phyloP scores from a whole-genome alignment of 768 basidiomycete genomes.

The Dacryopinax spathularia region DNA sequence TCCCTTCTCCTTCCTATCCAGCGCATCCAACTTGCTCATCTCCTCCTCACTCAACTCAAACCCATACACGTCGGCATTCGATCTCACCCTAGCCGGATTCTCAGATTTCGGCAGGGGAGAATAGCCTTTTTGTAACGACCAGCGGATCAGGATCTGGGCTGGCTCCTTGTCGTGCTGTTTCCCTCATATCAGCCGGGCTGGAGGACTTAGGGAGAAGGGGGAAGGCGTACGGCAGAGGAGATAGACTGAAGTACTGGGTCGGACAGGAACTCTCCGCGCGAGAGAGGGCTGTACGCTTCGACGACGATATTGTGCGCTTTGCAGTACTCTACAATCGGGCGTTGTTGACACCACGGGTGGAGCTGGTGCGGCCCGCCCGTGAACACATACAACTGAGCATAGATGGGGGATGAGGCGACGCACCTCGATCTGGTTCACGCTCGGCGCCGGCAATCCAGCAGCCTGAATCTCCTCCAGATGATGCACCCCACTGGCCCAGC shows the following conservation, averaged over 20 bases:
- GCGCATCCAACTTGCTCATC: constrained; percentile 22
- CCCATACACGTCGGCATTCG: constrained; percentile 30
- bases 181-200: background rate
- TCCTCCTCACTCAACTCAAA: constrained; percentile 27
- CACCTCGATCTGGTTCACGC: constrained; percentile 78
- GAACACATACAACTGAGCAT: background rate
- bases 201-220: background rate
- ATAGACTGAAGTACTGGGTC: background rate
- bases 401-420: no score
- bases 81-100: constrained; percentile 23
- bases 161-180: constrained; percentile 43
- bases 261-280: background rate
- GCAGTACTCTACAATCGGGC: constrained; percentile 14
- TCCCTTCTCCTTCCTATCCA: constrained; percentile 55
- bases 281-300: constrained; percentile 7
- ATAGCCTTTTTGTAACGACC: constrained; percentile 77
- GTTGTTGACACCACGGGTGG: constrained; percentile 21
- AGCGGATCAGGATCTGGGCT: constrained; percentile 74
- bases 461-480: constrained; percentile 61
- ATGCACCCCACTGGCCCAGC: constrained; percentile 44
- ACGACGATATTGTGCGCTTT: constrained; percentile 9
- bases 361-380: constrained; percentile 8
- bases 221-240: background rate
- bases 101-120: constrained; percentile 32
- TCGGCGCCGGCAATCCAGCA: constrained; percentile 48